Percentiles rank a stretch among this genome's conserved stretches.
These are phyloP conservation scores for Chrysosporium keratinophilum DNA, from an alignment of 2,329 filamentous ascomycete species.

Conservation along the genomic window DNA sequence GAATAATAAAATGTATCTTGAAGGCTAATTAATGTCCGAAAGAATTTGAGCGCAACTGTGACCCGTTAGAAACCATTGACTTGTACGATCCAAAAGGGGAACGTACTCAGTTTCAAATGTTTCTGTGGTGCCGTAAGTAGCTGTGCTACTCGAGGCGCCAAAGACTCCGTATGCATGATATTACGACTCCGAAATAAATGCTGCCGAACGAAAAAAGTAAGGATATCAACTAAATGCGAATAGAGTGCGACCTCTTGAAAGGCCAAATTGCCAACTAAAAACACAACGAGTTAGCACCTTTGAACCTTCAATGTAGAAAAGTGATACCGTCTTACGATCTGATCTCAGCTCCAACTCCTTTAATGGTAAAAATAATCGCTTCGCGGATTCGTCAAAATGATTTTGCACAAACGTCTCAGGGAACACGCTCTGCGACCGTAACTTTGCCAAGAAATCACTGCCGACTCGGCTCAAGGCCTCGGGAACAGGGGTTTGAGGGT, in stretches of 20 bases:
- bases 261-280: slow-evolving; percentile 56
- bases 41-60: slow-evolving; percentile 79
- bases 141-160: slow-evolving; percentile 69
- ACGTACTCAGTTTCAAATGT: slow-evolving; percentile 74
- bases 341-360: slow-evolving; percentile 63
- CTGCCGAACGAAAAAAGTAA: slow-evolving; percentile 87
- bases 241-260: slow-evolving; percentile 84
- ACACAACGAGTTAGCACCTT: slow-evolving; percentile 14
- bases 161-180: slow-evolving; percentile 70
- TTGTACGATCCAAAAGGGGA: background rate
- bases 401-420: slow-evolving; percentile 76
- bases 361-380: slow-evolving; percentile 75
- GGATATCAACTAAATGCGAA: slow-evolving; percentile 79
- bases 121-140: slow-evolving; percentile 77
- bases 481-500: slow-evolving; percentile 53
- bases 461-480: slow-evolving; percentile 52
- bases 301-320: background rate
- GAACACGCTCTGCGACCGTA: slow-evolving; percentile 56
- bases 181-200: slow-evolving; percentile 78
- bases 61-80: slow-evolving; percentile 4
- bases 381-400: slow-evolving; percentile 82
- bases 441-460: slow-evolving; percentile 57
- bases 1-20: slow-evolving; percentile 87
- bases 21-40: slow-evolving; percentile 72
- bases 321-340: slow-evolving; percentile 35